These are phyloP conservation scores for Trichoderma asperellum DNA, from an alignment of 2,329 filamentous ascomycete species.

Conservation along the genomic window DNA sequence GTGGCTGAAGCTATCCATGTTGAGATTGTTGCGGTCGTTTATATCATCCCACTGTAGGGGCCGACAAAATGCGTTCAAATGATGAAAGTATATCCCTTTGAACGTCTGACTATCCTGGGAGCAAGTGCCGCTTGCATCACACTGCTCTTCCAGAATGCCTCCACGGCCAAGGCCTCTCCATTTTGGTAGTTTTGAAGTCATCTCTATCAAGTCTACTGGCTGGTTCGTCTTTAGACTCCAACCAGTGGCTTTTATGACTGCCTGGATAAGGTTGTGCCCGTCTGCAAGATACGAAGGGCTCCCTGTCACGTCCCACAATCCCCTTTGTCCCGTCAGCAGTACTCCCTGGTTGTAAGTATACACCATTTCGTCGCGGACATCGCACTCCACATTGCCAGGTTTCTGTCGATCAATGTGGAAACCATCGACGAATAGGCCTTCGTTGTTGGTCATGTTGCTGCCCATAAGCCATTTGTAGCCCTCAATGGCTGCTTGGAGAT, in stretches of 20 bases:
- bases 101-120: constrained; percentile 87
- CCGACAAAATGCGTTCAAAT: constrained; percentile 77
- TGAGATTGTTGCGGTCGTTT: not conserved
- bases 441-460: constrained; percentile 78
- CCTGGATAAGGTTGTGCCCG: constrained; percentile 75
- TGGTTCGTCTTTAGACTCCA: constrained; percentile 59
- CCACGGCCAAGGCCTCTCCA: constrained; percentile 79
- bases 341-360: constrained; percentile 98
- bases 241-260: constrained; percentile 77
- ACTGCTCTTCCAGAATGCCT: constrained; percentile 82
- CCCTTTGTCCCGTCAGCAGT: constrained; percentile 77
- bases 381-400: constrained; percentile 72
- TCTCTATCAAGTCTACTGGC: constrained; percentile 47
- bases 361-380: constrained; percentile 82
- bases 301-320: constrained; percentile 78
- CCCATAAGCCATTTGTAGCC: constrained; percentile 79
- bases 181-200: constrained; percentile 47
- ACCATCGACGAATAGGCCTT: constrained; percentile 81
- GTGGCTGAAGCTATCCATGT: constrained; percentile 35
- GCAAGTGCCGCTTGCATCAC: constrained; percentile 74
- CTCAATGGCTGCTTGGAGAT: constrained; percentile 73
- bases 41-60: constrained; percentile 49
- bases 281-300: constrained; percentile 73
- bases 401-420: constrained; percentile 74
- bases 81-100: constrained; percentile 95